Percentiles rank a stretch among this genome's conserved stretches.
These are phyloP conservation scores for Beauveria caledonica DNA, from an alignment of 2,329 filamentous ascomycete genomes.

Conservation along the genomic window DNA sequence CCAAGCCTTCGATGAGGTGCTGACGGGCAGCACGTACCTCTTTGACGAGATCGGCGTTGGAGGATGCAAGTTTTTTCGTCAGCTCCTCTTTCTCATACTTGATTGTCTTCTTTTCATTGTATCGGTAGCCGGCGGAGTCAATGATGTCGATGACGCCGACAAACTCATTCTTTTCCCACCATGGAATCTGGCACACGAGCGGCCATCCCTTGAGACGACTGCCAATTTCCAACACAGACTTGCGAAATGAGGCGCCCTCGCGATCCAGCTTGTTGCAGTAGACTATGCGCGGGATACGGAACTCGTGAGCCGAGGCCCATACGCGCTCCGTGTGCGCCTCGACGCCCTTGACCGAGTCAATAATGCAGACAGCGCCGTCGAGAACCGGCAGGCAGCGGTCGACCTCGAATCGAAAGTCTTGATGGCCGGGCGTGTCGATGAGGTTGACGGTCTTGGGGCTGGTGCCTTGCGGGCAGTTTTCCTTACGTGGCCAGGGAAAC, in stretches of 20 bases:
- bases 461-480: slow-evolving; percentile 30
- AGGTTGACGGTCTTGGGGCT: slow-evolving; percentile 68
- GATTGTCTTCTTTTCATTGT: slow-evolving; percentile 41
- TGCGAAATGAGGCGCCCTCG: slow-evolving; percentile 70
- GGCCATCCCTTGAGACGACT: slow-evolving; percentile 75
- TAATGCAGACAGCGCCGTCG: slow-evolving; percentile 85
- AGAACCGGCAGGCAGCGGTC: slow-evolving; percentile 80
- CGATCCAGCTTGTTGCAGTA: slow-evolving; percentile 76
- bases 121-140: slow-evolving; percentile 64
- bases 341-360: slow-evolving; percentile 87
- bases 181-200: slow-evolving; percentile 87
- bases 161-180: slow-evolving; percentile 78
- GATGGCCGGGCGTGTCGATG: slow-evolving; percentile 94
- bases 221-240: slow-evolving; percentile 79
- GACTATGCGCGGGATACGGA: slow-evolving; percentile 71
- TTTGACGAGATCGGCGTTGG: slow-evolving; percentile 44
- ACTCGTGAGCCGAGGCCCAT: slow-evolving; percentile 82
- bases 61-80: slow-evolving; percentile 31
- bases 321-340: slow-evolving; percentile 97
- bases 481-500: slow-evolving; percentile 75
- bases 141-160: slow-evolving; percentile 80
- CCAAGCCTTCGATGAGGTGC: slow-evolving; percentile 73
- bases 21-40: slow-evolving; percentile 71
- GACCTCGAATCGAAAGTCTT: slow-evolving; percentile 96
- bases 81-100: slow-evolving; percentile 23